Conservation (phyloP, 2,329 filamentous ascomycete species). For the Hymenoscyphus fructigenus region DNA sequence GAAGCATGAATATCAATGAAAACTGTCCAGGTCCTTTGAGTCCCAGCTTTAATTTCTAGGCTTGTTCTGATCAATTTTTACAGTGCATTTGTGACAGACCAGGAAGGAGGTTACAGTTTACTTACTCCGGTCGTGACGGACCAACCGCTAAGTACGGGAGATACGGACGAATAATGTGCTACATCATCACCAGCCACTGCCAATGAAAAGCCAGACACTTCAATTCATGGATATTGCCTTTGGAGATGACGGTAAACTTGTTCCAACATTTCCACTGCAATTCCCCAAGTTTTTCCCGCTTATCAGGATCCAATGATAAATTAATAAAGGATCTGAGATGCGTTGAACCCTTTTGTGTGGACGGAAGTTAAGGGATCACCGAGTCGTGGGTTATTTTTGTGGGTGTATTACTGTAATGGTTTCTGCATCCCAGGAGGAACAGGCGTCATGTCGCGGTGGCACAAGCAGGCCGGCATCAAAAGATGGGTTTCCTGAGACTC, state of each 20-base stretch:
- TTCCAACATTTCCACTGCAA: neutral
- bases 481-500: conserved; percentile 8
- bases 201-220: neutral
- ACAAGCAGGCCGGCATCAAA: conserved; percentile 5
- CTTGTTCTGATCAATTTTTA: neutral
- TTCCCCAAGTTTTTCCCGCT: neutral
- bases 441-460: conserved; percentile 5
- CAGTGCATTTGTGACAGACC: conserved; percentile 1
- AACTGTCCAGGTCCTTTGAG: neutral
- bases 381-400: conserved; percentile 5
- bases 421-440: conserved; percentile 6
- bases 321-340: conserved; percentile 2
- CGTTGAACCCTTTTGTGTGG: neutral
- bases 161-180: neutral
- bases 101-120: neutral
- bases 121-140: too few relatives aligned
- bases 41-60: conserved; percentile 4
- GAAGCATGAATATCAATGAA: neutral
- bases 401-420: conserved; percentile 3
- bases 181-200: neutral
- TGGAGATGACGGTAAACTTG: conserved; percentile 1
- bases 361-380: conserved; percentile 4
- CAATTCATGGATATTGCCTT: neutral
- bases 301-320: conserved; percentile 1
- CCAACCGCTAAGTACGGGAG: too few relatives aligned